Evolutionary conservation across 31 red algal species (phyloP).

Genomic region (Odonthalia washingtoniensis): DNA sequence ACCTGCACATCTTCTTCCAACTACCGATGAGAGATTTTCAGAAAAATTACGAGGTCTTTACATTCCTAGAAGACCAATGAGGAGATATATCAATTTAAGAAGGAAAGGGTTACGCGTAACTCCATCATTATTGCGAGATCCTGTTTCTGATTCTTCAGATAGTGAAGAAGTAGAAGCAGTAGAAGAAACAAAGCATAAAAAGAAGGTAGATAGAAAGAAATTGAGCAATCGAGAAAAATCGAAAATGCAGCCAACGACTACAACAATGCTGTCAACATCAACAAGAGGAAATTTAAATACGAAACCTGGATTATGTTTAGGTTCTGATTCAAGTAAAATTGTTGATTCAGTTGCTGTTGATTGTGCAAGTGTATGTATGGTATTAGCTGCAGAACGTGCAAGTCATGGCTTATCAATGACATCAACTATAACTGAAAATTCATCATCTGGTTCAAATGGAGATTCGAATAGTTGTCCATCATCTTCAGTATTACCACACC

Average conservation of each 20-base stretch:
- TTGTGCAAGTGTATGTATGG: slow-evolving; percentile 64
- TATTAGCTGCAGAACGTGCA: slow-evolving; percentile 39
- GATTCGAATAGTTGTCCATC: slow-evolving; percentile 26
- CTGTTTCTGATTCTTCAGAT: slow-evolving; percentile 2
- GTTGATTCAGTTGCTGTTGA: slow-evolving; percentile 65
- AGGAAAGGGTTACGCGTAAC: slow-evolving; percentile 3
- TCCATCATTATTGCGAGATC: background rate
- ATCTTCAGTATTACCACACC: background rate
- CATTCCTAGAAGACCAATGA: slow-evolving; percentile 25
- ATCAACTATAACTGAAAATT: background rate
- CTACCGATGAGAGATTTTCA: background rate
- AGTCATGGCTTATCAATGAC: background rate
- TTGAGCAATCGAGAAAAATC: too few species aligned
- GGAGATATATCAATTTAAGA: slow-evolving; percentile 4
- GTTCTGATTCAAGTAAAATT: slow-evolving; percentile 38
- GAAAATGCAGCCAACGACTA: too few species aligned
- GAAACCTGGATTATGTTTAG: background rate
- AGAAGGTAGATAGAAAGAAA: too few species aligned
- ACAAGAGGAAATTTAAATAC: background rate
- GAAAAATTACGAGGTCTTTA: background rate
- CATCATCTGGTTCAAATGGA: background rate
- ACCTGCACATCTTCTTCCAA: background rate
- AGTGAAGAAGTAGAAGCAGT: background rate
- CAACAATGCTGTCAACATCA: background rate
- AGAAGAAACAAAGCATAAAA: background rate